A percentile compares a stretch with the other conserved stretches of the same genome.
Evolutionary conservation across 1,139 yeast species (phyloP).

Genomic region (Geotrichum phurueaensis): DNA sequence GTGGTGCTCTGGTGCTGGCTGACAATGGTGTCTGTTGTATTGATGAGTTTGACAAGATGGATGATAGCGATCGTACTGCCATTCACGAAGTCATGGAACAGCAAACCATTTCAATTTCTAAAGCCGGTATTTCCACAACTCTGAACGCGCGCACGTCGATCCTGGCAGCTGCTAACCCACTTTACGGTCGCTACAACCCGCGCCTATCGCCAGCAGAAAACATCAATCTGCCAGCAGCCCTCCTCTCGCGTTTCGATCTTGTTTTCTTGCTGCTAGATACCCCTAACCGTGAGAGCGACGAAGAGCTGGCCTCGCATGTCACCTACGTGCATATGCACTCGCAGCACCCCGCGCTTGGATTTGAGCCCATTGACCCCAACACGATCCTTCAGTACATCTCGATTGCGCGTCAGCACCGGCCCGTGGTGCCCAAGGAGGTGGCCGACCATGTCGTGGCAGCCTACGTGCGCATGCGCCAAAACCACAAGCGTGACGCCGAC

Average conservation of each 20-base stretch:
- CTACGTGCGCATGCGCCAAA: constrained; percentile 89
- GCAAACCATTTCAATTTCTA: constrained; percentile 93
- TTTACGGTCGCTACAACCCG: constrained; percentile 92
- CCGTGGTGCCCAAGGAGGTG: constrained; percentile 78
- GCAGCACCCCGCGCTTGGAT: constrained; percentile 71
- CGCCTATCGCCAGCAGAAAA: constrained; percentile 87
- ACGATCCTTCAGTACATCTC: constrained; percentile 86
- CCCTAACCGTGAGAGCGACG: constrained; percentile 76
- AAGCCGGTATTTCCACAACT: constrained; percentile 97
- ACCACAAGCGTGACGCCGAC: constrained; percentile 72
- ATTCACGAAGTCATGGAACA: constrained; percentile 99
- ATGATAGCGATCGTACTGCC: constrained; percentile 92
- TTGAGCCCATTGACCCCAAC: constrained; percentile 70
- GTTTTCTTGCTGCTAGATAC: constrained; percentile 80
- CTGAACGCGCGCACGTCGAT: constrained; percentile 93
- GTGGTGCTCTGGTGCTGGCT: constrained; percentile 95
- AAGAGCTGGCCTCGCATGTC: constrained; percentile 84
- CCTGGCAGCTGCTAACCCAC: constrained; percentile 96
- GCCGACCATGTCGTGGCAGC: constrained; percentile 83
- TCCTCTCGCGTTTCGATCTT: constrained; percentile 90
- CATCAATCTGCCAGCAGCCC: constrained; percentile 94
- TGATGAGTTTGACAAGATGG: constrained; percentile 99
- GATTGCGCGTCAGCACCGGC: constrained; percentile 78
- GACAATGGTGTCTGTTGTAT: constrained; percentile 98
- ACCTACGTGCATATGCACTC: constrained; percentile 93